Conservation (phyloP, 192 early-diverging fungal genomes). For the Mortierella antarctica region DNA sequence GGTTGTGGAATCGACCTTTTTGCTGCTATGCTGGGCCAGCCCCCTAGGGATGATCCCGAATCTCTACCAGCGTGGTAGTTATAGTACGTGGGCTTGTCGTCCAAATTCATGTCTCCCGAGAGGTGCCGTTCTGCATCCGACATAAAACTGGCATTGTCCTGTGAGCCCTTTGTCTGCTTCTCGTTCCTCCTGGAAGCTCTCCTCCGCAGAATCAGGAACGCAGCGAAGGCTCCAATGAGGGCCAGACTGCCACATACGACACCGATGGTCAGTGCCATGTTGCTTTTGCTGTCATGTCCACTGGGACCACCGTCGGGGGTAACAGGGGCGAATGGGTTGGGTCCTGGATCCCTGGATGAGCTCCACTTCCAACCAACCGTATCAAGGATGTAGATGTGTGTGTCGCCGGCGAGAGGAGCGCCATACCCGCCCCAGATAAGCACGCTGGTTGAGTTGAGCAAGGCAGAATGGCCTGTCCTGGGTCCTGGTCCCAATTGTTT, state of each 20-base stretch:
- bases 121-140: conserved; percentile 24
- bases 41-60: conserved; percentile 25
- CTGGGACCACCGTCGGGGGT: not conserved
- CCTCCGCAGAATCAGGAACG: conserved; percentile 18
- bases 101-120: conserved; percentile 12
- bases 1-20: conserved; percentile 7
- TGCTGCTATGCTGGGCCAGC: conserved; percentile 5
- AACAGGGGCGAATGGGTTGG: not conserved
- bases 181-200: conserved; percentile 1
- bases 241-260: conserved; percentile 52
- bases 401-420: conserved; percentile 56
- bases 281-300: not conserved
- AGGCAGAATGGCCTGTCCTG: conserved; percentile 73
- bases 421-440: conserved; percentile 77
- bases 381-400: conserved; percentile 74
- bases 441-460: conserved; percentile 64
- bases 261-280: conserved; percentile 22
- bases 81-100: conserved; percentile 31
- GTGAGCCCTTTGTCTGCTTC: not conserved
- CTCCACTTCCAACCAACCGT: conserved; percentile 68
- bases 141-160: conserved; percentile 12
- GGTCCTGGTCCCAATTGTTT: conserved; percentile 59
- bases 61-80: conserved; percentile 13
- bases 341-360: conserved; percentile 47
- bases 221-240: conserved; percentile 42